These are phyloP conservation scores for Trichosphaerium sp. DNA, from an alignment of 78 protist species.

Conservation along the genomic window DNA sequence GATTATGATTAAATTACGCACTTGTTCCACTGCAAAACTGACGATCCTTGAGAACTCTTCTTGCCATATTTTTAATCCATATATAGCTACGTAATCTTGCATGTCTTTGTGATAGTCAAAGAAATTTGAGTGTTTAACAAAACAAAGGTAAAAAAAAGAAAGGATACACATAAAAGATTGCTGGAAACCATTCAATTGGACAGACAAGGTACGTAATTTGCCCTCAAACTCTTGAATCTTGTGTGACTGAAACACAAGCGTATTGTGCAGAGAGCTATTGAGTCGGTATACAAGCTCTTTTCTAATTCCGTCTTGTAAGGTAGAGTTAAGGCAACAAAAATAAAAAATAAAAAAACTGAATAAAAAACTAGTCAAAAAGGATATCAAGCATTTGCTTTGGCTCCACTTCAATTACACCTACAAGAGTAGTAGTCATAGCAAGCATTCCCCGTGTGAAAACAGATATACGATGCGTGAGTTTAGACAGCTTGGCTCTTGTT, in stretches of 20 bases:
- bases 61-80: constrained; percentile 86
- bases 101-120: constrained; percentile 9
- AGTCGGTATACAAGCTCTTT: constrained; percentile 79
- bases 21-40: constrained; percentile 87
- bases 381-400: constrained; percentile 60
- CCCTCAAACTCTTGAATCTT: constrained; percentile 25
- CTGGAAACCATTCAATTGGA: constrained; percentile 64
- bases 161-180: constrained; percentile 63
- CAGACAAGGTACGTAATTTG: constrained; percentile 15
- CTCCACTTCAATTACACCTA: constrained; percentile 73
- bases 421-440: constrained; percentile 91
- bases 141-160: constrained; percentile 42
- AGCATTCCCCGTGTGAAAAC: constrained; percentile 92
- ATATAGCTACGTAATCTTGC: constrained; percentile 82
- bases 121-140: neutral
- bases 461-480: constrained; percentile 63
- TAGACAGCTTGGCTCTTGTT: constrained; percentile 66
- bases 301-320: constrained; percentile 89
- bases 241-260: constrained; percentile 24
- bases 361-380: neutral
- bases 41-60: constrained; percentile 86
- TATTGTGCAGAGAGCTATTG: constrained; percentile 44
- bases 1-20: too few species aligned
- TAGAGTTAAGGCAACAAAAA: neutral
- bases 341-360: neutral